phyloP scores from a whole-genome alignment of 805 yeast genomes.

The Candida sithepensis region DNA sequence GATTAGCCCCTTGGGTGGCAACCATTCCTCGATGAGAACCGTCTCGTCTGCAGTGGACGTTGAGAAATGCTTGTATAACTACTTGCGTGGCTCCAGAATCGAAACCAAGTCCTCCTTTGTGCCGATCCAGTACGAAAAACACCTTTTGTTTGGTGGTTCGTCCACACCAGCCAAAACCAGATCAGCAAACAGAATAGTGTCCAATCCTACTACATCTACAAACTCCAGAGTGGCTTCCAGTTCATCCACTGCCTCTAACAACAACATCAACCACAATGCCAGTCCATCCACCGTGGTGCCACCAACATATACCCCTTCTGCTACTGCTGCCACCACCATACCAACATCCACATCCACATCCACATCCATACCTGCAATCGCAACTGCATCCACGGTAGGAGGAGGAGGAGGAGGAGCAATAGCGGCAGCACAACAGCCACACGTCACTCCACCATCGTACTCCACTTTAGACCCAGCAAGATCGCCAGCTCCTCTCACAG shows the following conservation, averaged over 20 bases:
- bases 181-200: background rate
- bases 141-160: slow-evolving; percentile 51
- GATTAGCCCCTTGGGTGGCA: slow-evolving; percentile 63
- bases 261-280: background rate
- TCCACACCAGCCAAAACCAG: background rate
- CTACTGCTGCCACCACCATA: background rate
- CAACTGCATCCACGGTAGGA: background rate
- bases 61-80: slow-evolving; percentile 76
- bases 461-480: slow-evolving; percentile 26
- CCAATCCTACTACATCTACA: background rate
- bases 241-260: background rate
- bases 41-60: slow-evolving; percentile 77
- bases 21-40: slow-evolving; percentile 57
- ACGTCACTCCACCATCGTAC: slow-evolving; percentile 14
- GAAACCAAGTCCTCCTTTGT: slow-evolving; percentile 40
- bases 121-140: slow-evolving; percentile 70
- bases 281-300: background rate
- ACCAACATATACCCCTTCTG: background rate
- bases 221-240: background rate
- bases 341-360: background rate
- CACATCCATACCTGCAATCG: slow-evolving; percentile 1
- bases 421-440: slow-evolving; percentile 1
- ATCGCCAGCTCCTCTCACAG: slow-evolving; percentile 16
- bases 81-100: slow-evolving; percentile 37
- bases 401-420: too few relatives aligned